A percentile compares a stretch with the other conserved stretches of the same genome.
Evolutionary conservation across 768 basidiomycete species (phyloP).

Genomic region (Psilocybe sp.): DNA sequence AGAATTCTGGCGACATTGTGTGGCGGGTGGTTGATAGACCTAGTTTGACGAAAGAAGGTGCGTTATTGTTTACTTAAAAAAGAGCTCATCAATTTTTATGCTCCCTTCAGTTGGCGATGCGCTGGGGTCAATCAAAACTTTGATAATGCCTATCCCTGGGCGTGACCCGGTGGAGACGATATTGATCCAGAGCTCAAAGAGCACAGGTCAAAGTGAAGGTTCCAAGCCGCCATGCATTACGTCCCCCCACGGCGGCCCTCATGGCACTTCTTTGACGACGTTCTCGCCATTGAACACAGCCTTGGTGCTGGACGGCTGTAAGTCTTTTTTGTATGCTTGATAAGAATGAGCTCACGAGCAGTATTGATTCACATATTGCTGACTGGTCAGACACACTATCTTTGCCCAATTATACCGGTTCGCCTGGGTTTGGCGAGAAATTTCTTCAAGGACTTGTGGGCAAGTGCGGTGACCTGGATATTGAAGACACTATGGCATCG

Average conservation of each 20-base stretch:
- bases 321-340: constrained; percentile 16
- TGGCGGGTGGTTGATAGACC: constrained; percentile 47
- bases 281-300: constrained; percentile 44
- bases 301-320: constrained; percentile 61
- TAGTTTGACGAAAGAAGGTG: constrained; percentile 37
- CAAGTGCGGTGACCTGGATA: constrained; percentile 61
- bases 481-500: constrained; percentile 60
- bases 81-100: background rate
- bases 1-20: constrained; percentile 13
- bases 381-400: constrained; percentile 49
- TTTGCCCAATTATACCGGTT: constrained; percentile 66
- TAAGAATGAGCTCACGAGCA: no score
- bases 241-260: constrained; percentile 64
- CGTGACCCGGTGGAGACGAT: constrained; percentile 54
- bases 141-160: constrained; percentile 47
- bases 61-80: constrained; percentile 11
- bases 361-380: background rate
- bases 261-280: constrained; percentile 42
- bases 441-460: constrained; percentile 54
- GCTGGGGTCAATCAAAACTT: constrained; percentile 37
- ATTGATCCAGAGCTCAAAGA: constrained; percentile 31
- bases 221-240: constrained; percentile 43
- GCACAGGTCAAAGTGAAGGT: constrained; percentile 13
- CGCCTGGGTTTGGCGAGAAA: constrained; percentile 63
- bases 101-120: constrained; percentile 36